Evolutionary conservation across 345 rosid species (phyloP), one percentile per base, ranked within the genome.

Genomic region (Alliaria petiolata): DNA sequence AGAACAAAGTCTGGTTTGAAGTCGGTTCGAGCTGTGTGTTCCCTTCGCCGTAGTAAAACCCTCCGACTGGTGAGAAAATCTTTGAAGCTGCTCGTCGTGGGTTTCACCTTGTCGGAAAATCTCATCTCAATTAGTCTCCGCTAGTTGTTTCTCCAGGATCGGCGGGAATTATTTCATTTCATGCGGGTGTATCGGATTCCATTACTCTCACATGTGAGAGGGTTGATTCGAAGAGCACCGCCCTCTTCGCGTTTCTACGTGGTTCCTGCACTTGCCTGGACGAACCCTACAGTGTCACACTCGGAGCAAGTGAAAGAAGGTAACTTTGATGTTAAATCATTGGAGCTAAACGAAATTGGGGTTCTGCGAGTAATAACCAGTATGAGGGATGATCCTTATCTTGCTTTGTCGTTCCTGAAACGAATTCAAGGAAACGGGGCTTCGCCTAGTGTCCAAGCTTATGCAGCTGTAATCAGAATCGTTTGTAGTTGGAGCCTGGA

Each of bases 361-460:
- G 84, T 83, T 61, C 69, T 80, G 22, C 39, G 84, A 14, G 72
- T 58, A 0, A 63, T 90, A 62, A 30, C 67, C 33, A 71, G 31
- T 39, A 70, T 88, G 64, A 81, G 64, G 19, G 65, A 74, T 31
- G 79, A 88, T 35, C 93, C 95, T 7, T 56, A 22, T 16, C 78
- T 70, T n/a, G 95, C 93, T 36, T 62, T 85, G 12, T 81, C 84
- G 30, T 80, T 73, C 50, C 85, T 89, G 26, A 39, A 70, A 54
- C 82, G 71, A 58, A 66, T 83, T 26, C 74, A 83, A 53, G 67
- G 69, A 61, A 46, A 36, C 49, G 91, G 89, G 42, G 78, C 78
- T 78, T 55, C 22, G 13, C 87, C 78, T 72, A 86, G 86, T 81
- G 63, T 74, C 13, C 45, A 12, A 55, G 75, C 86, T 0, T 86